These are phyloP conservation scores for Dactylis glomerata DNA, from an alignment of 176 grass and related monocot species.

Conservation along the genomic window DNA sequence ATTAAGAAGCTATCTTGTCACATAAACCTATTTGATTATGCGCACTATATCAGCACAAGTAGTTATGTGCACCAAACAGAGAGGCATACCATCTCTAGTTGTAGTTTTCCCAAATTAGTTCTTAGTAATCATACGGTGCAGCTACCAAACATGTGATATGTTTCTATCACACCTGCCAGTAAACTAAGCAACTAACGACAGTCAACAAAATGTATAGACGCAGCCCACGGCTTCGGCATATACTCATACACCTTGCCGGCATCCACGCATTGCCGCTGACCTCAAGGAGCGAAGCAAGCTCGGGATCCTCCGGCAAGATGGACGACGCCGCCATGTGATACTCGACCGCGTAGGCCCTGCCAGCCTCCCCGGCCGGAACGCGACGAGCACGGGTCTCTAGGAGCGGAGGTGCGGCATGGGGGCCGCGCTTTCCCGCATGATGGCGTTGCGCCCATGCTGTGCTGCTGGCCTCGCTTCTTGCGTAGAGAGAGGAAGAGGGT, in stretches of 20 bases:
- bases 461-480: too few species aligned
- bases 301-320: slow-evolving; percentile 57
- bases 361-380: slow-evolving; percentile 47
- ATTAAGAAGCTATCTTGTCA: background rate
- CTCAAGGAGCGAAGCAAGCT: slow-evolving; percentile 23
- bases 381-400: slow-evolving; percentile 58
- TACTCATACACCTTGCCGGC: too few species aligned
- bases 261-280: background rate
- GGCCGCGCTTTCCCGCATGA: too few species aligned
- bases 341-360: slow-evolving; percentile 61
- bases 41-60: background rate
- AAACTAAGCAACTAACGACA: background rate
- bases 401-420: slow-evolving; percentile 55
- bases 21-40: background rate
- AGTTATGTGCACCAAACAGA: background rate
- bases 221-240: too few species aligned
- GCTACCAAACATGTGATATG: too few species aligned
- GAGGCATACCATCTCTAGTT: background rate
- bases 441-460: too few species aligned
- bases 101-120: background rate
- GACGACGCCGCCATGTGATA: slow-evolving; percentile 53
- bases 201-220: slow-evolving; percentile 1
- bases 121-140: background rate
- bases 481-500: too few species aligned
- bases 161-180: too few species aligned